phyloP scores from a whole-genome alignment of 495 filamentous ascomycete species.

The Venustampulla echinocandica region DNA sequence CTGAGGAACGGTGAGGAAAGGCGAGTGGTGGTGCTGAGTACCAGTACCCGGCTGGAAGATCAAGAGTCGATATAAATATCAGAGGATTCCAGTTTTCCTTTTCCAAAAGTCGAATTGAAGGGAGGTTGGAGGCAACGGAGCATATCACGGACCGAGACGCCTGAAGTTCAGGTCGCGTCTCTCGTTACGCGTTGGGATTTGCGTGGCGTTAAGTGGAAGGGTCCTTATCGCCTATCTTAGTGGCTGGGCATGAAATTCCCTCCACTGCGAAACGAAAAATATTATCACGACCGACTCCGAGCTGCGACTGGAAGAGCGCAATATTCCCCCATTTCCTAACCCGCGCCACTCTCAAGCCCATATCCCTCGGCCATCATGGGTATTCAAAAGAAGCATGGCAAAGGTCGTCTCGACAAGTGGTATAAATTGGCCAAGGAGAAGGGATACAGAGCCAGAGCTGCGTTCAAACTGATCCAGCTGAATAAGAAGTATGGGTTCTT shows the following conservation, averaged over 20 bases:
- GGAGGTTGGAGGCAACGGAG: too few species aligned
- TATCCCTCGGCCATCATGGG: slow-evolving; percentile 54
- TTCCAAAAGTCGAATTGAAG: too few species aligned
- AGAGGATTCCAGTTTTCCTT: too few species aligned
- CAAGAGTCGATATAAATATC: too few species aligned
- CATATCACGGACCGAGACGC: too few species aligned
- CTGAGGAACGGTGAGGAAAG: too few species aligned
- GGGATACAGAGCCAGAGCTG: slow-evolving; percentile 90
- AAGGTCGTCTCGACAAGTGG: slow-evolving; percentile 99
- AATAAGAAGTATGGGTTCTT: slow-evolving; percentile 99
- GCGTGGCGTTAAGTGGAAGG: too few species aligned
- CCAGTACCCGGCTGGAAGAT: too few species aligned
- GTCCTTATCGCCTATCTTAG: slow-evolving; percentile 2
- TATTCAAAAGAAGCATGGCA: slow-evolving; percentile 98
- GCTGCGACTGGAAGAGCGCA: not conserved
- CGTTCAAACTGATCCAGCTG: slow-evolving; percentile 96
- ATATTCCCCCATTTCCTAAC: not conserved
- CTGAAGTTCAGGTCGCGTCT: too few species aligned
- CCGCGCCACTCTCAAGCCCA: not conserved
- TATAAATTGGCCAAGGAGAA: slow-evolving; percentile 95
- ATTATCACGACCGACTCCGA: not conserved
- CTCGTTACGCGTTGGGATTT: too few species aligned
- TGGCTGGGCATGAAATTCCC: slow-evolving; percentile 1
- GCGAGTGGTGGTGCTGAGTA: too few species aligned
- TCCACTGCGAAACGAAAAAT: not conserved